Conservation (phyloP, 441 rosid genomes). For the Arabidopsis lyrata region DNA sequence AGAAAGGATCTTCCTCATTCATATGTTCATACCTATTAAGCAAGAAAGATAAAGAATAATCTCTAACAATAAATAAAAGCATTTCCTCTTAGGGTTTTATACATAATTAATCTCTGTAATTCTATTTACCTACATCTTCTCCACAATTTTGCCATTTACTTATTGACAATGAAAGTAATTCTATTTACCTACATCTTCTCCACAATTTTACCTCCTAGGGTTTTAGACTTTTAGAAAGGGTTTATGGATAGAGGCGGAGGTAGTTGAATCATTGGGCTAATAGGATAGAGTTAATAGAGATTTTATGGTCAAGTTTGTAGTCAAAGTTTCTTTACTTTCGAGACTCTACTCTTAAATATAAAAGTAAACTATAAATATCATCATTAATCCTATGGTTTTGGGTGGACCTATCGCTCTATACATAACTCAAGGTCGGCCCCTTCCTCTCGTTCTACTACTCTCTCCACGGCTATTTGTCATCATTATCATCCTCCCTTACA, state of each 20-base stretch:
- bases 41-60: background rate
- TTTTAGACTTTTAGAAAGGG: background rate
- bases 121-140: too few species aligned
- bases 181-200: too few species aligned
- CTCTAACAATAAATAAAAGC: background rate
- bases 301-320: conserved; percentile 24
- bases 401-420: conserved; percentile 35
- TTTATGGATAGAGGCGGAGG: conserved; percentile 4
- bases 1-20: conserved; percentile 36
- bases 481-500: conserved; percentile 35
- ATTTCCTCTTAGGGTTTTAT: background rate
- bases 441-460: conserved; percentile 36
- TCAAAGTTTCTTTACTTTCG: conserved; percentile 11
- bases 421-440: conserved; percentile 39
- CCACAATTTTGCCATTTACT: too few species aligned
- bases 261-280: conserved; percentile 9
- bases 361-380: conserved; percentile 21
- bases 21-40: background rate
- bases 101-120: too few species aligned
- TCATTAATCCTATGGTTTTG: conserved; percentile 41
- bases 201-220: background rate
- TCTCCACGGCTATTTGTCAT: conserved; percentile 32
- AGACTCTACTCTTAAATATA: conserved; percentile 7
- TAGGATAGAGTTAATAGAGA: background rate
- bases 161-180: background rate